Evolutionary conservation across 2,329 filamentous ascomycete species (phyloP).

Genomic region (Epichloe glyceriae): DNA sequence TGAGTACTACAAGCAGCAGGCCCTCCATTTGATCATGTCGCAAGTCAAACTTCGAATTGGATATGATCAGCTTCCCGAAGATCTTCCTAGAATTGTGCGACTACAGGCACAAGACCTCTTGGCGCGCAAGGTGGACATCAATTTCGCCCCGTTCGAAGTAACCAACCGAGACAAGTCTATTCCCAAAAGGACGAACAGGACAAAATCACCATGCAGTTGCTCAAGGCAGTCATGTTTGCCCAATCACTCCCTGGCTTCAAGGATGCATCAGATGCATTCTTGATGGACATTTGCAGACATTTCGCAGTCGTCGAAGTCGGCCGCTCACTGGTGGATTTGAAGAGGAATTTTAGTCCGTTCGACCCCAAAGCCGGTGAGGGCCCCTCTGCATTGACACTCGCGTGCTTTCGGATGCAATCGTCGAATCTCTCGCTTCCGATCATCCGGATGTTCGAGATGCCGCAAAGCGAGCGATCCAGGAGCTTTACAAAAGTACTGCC

Average conservation of each 20-base stretch:
- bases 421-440: conserved; percentile 83
- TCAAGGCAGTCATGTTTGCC: conserved; percentile 82
- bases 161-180: conserved; percentile 75
- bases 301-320: conserved; percentile 86
- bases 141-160: conserved; percentile 56
- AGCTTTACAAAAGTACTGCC: conserved; percentile 62
- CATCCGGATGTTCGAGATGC: conserved; percentile 66
- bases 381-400: conserved; percentile 72
- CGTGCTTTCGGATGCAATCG: conserved; percentile 76
- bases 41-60: conserved; percentile 88
- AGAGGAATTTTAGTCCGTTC: conserved; percentile 66
- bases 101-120: conserved; percentile 81
- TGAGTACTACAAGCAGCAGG: conserved; percentile 83
- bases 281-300: conserved; percentile 74
- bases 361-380: conserved; percentile 80
- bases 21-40: conserved; percentile 73
- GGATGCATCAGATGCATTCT: conserved; percentile 59
- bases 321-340: conserved; percentile 65
- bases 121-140: conserved; percentile 56
- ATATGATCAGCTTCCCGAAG: conserved; percentile 75
- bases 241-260: conserved; percentile 72
- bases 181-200: conserved; percentile 80
- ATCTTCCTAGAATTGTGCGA: conserved; percentile 71
- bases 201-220: conserved; percentile 64
- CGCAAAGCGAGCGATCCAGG: conserved; percentile 64